Percentiles rank a stretch among this genome's conserved stretches.
These are phyloP conservation scores for Pyronema domesticum DNA, from an alignment of 495 filamentous ascomycete genomes.

Conservation along the genomic window DNA sequence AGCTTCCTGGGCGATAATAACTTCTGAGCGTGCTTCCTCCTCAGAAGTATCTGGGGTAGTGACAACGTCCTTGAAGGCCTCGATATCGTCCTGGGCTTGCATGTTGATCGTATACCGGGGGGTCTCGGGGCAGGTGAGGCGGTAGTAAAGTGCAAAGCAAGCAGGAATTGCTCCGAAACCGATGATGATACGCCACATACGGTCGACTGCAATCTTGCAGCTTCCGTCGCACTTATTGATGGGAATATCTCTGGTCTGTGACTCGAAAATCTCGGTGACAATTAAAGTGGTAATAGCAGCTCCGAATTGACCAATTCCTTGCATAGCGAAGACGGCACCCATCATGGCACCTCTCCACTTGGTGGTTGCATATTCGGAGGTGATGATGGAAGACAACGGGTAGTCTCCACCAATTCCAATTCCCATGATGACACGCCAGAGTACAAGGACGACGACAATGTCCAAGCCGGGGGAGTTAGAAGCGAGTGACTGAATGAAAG, in stretches of 20 bases:
- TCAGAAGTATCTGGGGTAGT: slow-evolving; percentile 34
- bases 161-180: slow-evolving; percentile 68
- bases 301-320: slow-evolving; percentile 56
- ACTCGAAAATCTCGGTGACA: slow-evolving; percentile 50
- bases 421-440: slow-evolving; percentile 79
- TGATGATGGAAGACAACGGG: slow-evolving; percentile 73
- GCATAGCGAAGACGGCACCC: slow-evolving; percentile 74
- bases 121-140: slow-evolving; percentile 67
- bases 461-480: slow-evolving; percentile 48
- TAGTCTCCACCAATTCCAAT: slow-evolving; percentile 73
- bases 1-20: slow-evolving; percentile 33
- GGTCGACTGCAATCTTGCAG: slow-evolving; percentile 55
- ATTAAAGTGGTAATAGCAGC: slow-evolving; percentile 57
- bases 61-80: slow-evolving; percentile 45
- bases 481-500: slow-evolving; percentile 54
- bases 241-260: slow-evolving; percentile 34
- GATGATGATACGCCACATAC: slow-evolving; percentile 68
- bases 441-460: slow-evolving; percentile 60
- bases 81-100: slow-evolving; percentile 46
- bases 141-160: slow-evolving; percentile 61
- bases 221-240: slow-evolving; percentile 38
- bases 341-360: slow-evolving; percentile 81
- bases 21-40: slow-evolving; percentile 30
- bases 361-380: slow-evolving; percentile 64
- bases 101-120: slow-evolving; percentile 74